These are phyloP conservation scores for Plasmopara viticola DNA, from an alignment of 352 stramenopile species.

Conservation along the genomic window DNA sequence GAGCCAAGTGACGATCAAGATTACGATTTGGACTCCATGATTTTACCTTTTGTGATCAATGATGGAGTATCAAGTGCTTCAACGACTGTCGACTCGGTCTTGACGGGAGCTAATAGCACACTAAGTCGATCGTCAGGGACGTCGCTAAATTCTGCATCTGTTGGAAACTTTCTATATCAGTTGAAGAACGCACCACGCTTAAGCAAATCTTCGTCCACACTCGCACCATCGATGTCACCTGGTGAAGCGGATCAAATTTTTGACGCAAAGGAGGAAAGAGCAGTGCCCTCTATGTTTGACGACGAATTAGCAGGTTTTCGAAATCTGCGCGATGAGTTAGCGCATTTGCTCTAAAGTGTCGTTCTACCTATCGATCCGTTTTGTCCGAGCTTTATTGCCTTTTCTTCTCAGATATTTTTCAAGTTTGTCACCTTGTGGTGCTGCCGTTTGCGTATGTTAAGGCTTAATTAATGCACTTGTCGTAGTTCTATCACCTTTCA, in stretches of 20 bases:
- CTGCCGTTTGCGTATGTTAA: too few species aligned
- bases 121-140: slow-evolving; percentile 4
- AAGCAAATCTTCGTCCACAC: slow-evolving; percentile 5
- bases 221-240: background rate
- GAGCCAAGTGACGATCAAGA: slow-evolving; percentile 2
- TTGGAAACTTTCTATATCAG: slow-evolving; percentile 75
- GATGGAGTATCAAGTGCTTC: slow-evolving; percentile 38
- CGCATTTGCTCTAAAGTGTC: slow-evolving; percentile 24
- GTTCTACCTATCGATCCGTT: background rate
- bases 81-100: slow-evolving; percentile 40
- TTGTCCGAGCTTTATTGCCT: too few species aligned
- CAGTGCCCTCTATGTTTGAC: slow-evolving; percentile 43
- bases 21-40: slow-evolving; percentile 24
- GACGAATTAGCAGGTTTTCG: slow-evolving; percentile 75
- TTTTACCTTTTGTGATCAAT: slow-evolving; percentile 65
- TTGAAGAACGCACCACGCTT: slow-evolving; percentile 71
- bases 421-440: too few species aligned
- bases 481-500: too few species aligned
- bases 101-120: slow-evolving; percentile 12
- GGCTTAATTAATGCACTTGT: too few species aligned
- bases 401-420: too few species aligned
- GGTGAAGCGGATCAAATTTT: slow-evolving; percentile 2
- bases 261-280: slow-evolving; percentile 5
- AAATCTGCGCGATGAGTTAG: slow-evolving; percentile 58
- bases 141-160: slow-evolving; percentile 49